These are phyloP conservation scores for Aspergillus bridgeri DNA, from an alignment of 495 filamentous ascomycete genomes.

Conservation along the genomic window DNA sequence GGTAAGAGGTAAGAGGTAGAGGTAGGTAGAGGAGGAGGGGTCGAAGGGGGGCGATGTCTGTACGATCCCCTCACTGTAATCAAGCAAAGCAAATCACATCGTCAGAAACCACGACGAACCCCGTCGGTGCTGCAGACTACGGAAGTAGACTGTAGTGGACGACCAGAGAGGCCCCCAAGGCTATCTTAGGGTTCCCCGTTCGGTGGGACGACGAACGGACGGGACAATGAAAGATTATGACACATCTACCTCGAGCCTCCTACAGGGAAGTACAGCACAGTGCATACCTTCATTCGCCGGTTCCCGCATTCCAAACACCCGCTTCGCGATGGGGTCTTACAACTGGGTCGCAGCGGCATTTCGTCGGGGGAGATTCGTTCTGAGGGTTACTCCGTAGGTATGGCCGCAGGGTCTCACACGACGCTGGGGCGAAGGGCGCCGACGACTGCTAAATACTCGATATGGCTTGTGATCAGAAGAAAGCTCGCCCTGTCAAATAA, in stretches of 20 bases:
- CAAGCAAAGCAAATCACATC: background rate
- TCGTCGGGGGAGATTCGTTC: background rate
- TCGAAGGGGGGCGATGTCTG: background rate
- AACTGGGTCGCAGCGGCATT: conserved; percentile 26
- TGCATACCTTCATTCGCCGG: conserved; percentile 46
- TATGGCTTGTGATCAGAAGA: background rate
- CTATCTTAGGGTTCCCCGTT: background rate
- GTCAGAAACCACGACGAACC: background rate
- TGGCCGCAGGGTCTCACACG: no score
- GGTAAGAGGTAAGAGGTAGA: no score
- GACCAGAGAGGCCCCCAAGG: background rate
- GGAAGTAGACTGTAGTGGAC: background rate
- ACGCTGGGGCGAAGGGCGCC: background rate
- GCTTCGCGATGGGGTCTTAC: conserved; percentile 38
- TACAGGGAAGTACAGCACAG: no score
- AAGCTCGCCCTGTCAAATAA: background rate
- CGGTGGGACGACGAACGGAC: background rate
- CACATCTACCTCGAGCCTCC: background rate
- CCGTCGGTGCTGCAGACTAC: background rate
- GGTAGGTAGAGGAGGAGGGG: no score
- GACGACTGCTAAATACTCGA: background rate
- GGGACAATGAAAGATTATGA: background rate
- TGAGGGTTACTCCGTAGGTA: no score
- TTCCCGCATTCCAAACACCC: conserved; percentile 49
- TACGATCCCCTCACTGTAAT: background rate